Percentiles rank a stretch among this genome's conserved stretches.
These are phyloP conservation scores for Ganoderma boninense DNA, from an alignment of 1,284 basidiomycete species.

Conservation along the genomic window DNA sequence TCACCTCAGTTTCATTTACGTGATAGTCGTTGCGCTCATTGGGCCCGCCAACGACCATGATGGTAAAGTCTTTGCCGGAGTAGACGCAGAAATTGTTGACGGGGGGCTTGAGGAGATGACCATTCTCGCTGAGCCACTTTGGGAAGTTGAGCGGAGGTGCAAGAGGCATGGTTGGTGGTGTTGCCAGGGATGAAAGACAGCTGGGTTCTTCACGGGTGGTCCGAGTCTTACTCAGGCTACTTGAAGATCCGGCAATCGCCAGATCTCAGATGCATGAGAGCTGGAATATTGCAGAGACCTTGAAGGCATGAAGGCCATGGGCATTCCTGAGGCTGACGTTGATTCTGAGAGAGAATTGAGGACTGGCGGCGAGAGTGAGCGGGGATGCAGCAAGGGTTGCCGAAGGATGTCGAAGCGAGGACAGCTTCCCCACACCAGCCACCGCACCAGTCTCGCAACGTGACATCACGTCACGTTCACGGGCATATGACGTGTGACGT, in stretches of 20 bases:
- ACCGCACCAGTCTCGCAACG: not conserved
- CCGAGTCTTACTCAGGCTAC: slow-evolving; percentile 20
- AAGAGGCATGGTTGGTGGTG: slow-evolving; percentile 60
- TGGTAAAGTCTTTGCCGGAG: slow-evolving; percentile 83
- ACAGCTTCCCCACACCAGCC: not conserved
- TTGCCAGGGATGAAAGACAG: not conserved
- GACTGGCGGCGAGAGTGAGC: not conserved
- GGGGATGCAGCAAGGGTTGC: not conserved
- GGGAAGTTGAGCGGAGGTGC: slow-evolving; percentile 83
- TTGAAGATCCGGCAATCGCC: slow-evolving; percentile 12
- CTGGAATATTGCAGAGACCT: too few species aligned
- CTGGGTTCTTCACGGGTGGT: not conserved
- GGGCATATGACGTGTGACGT: not conserved
- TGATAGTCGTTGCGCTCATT: slow-evolving; percentile 94
- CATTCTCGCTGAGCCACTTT: slow-evolving; percentile 86
- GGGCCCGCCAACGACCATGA: slow-evolving; percentile 94
- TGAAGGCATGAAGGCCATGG: not conserved
- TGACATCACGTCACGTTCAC: not conserved
- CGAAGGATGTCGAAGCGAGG: too few species aligned
- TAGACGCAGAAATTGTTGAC: slow-evolving; percentile 94
- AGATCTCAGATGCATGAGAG: not conserved
- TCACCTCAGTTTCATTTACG: slow-evolving; percentile 89
- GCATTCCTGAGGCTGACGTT: not conserved
- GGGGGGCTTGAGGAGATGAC: slow-evolving; percentile 83
- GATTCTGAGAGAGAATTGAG: not conserved